Conservation (phyloP, 768 basidiomycete species). For the Suillus luteus region DNA sequence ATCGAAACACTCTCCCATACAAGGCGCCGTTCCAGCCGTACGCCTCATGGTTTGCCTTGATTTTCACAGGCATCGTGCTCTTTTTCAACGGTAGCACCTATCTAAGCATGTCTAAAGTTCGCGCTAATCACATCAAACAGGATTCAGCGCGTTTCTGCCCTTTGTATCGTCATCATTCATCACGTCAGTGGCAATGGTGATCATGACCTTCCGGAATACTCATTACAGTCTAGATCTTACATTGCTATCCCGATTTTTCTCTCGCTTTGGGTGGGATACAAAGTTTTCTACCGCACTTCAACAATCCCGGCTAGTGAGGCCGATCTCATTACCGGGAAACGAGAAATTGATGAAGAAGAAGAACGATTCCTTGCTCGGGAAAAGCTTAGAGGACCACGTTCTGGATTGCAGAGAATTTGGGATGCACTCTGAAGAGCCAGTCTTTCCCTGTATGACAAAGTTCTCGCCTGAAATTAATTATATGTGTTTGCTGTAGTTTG, state of each 20-base stretch:
- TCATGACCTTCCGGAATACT: conserved; percentile 10
- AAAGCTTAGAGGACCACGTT: conserved; percentile 39
- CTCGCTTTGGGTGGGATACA: conserved; percentile 19
- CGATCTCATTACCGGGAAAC: conserved; percentile 60
- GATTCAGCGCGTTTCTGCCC: conserved; percentile 27
- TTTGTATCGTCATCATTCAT: conserved; percentile 60
- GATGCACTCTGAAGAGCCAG: conserved; percentile 9
- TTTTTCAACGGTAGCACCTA: conserved; percentile 52
- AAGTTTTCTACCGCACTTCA: conserved; percentile 26
- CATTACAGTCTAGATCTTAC: conserved; percentile 15
- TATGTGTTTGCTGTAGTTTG: not conserved
- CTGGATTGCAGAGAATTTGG: conserved; percentile 16
- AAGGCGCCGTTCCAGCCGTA: conserved; percentile 66
- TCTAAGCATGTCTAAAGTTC: conserved; percentile 16
- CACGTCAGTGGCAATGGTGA: conserved; percentile 44
- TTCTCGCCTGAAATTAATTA: not conserved
- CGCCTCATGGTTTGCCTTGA: conserved; percentile 60
- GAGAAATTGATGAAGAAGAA: conserved; percentile 66
- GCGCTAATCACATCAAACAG: conserved; percentile 17
- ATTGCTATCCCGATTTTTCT: conserved; percentile 23
- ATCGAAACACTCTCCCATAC: conserved; percentile 46
- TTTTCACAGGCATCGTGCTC: conserved; percentile 52
- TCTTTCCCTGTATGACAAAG: not conserved
- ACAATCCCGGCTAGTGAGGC: conserved; percentile 45
- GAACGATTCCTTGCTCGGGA: conserved; percentile 49